Percentiles rank a stretch among this genome's conserved stretches.
These are phyloP conservation scores for Penicillium sclerotigenum DNA, from an alignment of 2,329 filamentous ascomycete genomes.

Conservation along the genomic window DNA sequence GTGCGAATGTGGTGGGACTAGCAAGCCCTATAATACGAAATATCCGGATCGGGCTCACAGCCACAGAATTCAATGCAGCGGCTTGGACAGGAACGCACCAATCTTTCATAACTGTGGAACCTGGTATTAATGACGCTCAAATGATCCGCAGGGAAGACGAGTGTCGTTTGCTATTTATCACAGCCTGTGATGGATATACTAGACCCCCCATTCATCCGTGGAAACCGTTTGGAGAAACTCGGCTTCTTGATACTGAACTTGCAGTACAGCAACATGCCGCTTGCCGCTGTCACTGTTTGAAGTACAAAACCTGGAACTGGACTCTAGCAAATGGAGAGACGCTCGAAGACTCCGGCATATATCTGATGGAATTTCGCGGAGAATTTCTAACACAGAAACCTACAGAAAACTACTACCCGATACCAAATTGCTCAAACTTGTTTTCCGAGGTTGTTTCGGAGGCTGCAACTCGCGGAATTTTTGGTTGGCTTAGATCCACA, in stretches of 20 bases:
- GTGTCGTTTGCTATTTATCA: background rate
- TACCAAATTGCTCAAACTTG: background rate
- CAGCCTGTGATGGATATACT: background rate
- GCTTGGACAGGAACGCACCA: background rate
- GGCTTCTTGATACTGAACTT: background rate
- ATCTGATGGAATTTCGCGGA: background rate
- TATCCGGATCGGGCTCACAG: background rate
- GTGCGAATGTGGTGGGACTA: conserved; percentile 9
- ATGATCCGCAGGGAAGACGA: background rate
- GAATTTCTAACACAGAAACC: background rate
- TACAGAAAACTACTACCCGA: background rate
- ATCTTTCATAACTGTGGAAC: background rate
- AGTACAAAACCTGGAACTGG: background rate
- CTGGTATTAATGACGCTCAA: background rate
- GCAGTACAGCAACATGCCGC: background rate
- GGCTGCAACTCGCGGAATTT: conserved; percentile 13
- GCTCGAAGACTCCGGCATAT: background rate
- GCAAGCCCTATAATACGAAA: background rate
- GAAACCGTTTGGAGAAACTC: background rate
- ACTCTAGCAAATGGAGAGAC: background rate
- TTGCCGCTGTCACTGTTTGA: background rate
- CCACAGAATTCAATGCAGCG: background rate
- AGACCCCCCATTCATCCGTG: background rate
- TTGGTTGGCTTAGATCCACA: conserved; percentile 14
- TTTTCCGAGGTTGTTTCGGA: conserved; percentile 1